Evolutionary conservation across 345 rosid genomes (phyloP), one percentile per base, ranked within the genome.

Genomic region (Syzygium grande): DNA sequence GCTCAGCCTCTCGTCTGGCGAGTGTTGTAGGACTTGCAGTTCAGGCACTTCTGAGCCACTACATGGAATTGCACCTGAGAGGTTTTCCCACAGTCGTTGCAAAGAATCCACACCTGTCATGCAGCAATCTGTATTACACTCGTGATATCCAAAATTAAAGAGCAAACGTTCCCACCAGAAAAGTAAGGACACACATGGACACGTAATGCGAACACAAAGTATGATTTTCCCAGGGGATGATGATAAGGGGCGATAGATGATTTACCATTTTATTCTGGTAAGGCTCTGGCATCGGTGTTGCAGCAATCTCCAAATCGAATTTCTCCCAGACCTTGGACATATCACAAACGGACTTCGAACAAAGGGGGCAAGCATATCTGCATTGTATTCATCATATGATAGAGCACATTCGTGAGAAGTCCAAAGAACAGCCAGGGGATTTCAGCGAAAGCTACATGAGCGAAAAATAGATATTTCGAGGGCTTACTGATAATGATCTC

Each of bases 361-460:
- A 95, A 86, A 94, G 88, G 5, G 95, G 95, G 86, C 97, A 95
- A 7, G 95, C 86, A 89, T 93, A 95, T 90, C 97, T 95, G 92
- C 85, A 85, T 85, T 12, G 49, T 2, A 73, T 73, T 19, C 83
- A 73, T 14, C 84, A 54, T 51, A 85, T 58, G 86, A 38, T 51
- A 53, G 59, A 29, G 41, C 46, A 84, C 51, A 51, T 84, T 49
- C 30, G 22, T 84, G 38, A 84, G 38, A 53, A 52, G 41, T 56
- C 56, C 43, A 41, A 53, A 88, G 49, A 53, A 56, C 56, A 56
- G 78, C 51, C 85, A 84, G 49, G 79, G 63, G 65, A 84, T 51
- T 88, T 41, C 27, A 19, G 34, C 11, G 21, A 86, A 63, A 51
- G 53, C 80, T 25, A 52, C 87, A 29, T 21, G 83, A 53, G 53